A percentile compares a stretch with the other conserved stretches of the same genome.
These are phyloP conservation scores for Chenopodium quinoa DNA, from an alignment of 148 eudicot genomes.

Conservation along the genomic window DNA sequence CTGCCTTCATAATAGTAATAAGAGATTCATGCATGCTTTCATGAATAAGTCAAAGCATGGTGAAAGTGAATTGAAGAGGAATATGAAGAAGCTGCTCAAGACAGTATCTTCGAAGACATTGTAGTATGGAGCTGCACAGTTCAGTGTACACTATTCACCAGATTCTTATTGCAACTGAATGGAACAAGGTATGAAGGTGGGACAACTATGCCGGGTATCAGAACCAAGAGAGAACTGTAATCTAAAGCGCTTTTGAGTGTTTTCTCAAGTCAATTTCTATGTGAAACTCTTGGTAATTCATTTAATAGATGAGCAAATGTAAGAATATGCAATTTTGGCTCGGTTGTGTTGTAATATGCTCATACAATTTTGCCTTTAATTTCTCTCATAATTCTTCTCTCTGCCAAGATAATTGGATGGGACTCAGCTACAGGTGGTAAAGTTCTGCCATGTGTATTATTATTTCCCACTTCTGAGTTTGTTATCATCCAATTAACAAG, in stretches of 20 bases:
- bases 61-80: neutral
- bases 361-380: neutral
- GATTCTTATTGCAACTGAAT: neutral
- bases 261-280: neutral
- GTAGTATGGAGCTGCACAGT: neutral
- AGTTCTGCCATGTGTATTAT: too few species aligned
- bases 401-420: too few species aligned
- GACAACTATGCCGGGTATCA: neutral
- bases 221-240: neutral
- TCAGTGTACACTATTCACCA: neutral
- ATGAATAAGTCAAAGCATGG: neutral
- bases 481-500: too few species aligned
- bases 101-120: neutral
- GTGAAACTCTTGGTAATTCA: neutral
- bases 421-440: neutral
- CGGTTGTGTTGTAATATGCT: neutral
- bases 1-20: neutral
- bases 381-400: neutral
- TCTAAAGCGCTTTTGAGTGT: neutral
- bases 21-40: neutral
- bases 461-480: too few species aligned
- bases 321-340: conserved; percentile 4
- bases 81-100: neutral
- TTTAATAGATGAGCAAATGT: neutral
- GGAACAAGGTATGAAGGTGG: neutral